Conservation (phyloP, 2,329 filamentous ascomycete species). For the Exophiala alcalophila region DNA sequence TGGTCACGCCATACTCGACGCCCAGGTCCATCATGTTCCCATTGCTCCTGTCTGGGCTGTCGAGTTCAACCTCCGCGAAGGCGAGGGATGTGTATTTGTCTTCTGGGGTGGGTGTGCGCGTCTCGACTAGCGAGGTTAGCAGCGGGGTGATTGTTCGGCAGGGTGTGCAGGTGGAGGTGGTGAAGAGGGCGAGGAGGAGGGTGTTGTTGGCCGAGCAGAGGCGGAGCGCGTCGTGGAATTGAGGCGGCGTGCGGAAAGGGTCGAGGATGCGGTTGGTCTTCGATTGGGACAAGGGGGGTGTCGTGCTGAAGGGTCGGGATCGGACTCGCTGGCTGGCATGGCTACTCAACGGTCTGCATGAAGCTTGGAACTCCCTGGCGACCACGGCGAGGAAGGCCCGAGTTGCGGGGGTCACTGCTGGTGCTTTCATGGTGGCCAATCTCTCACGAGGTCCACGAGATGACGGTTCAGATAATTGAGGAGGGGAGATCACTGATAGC, state of each 20-base stretch:
- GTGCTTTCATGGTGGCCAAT: too few relatives aligned
- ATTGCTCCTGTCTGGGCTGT: slow-evolving; percentile 33
- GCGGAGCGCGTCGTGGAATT: slow-evolving; percentile 29
- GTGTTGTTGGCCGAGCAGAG: slow-evolving; percentile 28
- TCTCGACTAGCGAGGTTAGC: slow-evolving; percentile 24
- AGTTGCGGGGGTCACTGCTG: too few relatives aligned
- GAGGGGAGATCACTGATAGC: too few relatives aligned
- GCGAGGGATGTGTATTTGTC: slow-evolving; percentile 26
- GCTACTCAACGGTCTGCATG: too few relatives aligned
- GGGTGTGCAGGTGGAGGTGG: slow-evolving; percentile 27
- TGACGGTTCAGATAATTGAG: too few relatives aligned
- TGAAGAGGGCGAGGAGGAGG: slow-evolving; percentile 27
- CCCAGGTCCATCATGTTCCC: slow-evolving; percentile 30
- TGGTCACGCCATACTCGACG: slow-evolving; percentile 29
- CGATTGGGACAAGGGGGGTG: slow-evolving; percentile 4
- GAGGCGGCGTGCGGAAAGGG: slow-evolving; percentile 26
- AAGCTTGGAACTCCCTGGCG: too few relatives aligned
- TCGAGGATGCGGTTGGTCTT: slow-evolving; percentile 26
- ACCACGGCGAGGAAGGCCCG: too few relatives aligned
- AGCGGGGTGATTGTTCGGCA: slow-evolving; percentile 29
- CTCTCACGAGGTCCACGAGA: too few relatives aligned
- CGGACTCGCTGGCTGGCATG: too few relatives aligned
- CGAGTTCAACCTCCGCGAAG: slow-evolving; percentile 29
- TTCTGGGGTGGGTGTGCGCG: slow-evolving; percentile 14
- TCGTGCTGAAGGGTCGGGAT: slow-evolving; percentile 10